Base-by-base conservation (phyloP, 2,329 filamentous ascomycete species). In the Exophiala sp. region DNA sequence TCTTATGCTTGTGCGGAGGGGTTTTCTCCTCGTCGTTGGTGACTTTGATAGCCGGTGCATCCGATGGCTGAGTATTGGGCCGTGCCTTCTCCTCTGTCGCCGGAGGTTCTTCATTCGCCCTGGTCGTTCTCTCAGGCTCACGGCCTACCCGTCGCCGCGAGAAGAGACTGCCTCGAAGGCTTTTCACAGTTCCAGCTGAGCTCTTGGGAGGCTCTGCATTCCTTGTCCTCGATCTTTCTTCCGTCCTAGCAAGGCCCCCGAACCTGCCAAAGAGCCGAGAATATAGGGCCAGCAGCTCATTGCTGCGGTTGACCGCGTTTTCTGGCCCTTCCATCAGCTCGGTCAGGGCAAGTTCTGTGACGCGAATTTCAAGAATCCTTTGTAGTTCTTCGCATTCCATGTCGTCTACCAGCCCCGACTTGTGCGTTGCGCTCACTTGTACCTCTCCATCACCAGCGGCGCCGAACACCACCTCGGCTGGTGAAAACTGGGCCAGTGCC, bases 291-390 rank as follows among this genome's bases (percentile, higher is more conserved):
- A 98, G 72, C 32, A 98, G 74, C 66, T 96, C 89, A 57, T 88
- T 82, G 64, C 86, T 90, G 53, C 86, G 83, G 64, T 95, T 95
- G 43, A 97, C 87, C 14, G 93, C 91, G 49, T 84, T 80, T 50
- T 88, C 83, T 0, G 89, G 82, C 1, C 89, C 89, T 64, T 96
- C 89, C 2, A 88, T 72, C 13, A 93, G 72, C 67, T 97, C 91
- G 2, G 93, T 69, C 16, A 98, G 77, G 2, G 86, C 79, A 52
- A 98, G 74, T 63, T 97, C 90, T 9, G 91, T 96, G 80, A 97
- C 95, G 67, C 95, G 95, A 54, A 96, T 82, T 66, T 97, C 87
- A n/a, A 98, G 70, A 35, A 98, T 83, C 42, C 81, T 80, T 66
- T 90, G 87, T 64, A 89, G 94, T 64, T 97, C 90, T 21, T 82